phyloP scores from a whole-genome alignment of 2,329 filamentous ascomycete species.

The Aspergillus fischeri region DNA sequence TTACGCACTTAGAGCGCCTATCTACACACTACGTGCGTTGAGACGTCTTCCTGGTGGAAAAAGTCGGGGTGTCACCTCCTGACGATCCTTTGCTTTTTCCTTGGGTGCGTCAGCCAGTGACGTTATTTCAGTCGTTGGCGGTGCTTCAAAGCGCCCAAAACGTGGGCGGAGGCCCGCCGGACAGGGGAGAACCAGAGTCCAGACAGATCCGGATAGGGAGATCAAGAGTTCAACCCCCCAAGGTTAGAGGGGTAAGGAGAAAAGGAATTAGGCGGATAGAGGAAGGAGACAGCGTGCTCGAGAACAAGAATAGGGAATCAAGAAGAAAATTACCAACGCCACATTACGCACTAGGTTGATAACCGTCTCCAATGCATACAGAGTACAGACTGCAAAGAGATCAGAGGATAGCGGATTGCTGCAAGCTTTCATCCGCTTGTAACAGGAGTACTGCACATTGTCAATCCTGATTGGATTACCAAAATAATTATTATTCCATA shows the following conservation, averaged over 20 bases:
- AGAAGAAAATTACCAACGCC: neutral
- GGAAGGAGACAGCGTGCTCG: neutral
- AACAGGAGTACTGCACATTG: neutral
- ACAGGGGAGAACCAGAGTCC: neutral
- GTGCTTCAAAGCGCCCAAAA: slow-evolving; percentile 1
- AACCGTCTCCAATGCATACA: neutral
- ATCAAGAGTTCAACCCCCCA: neutral
- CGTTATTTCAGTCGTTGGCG: slow-evolving; percentile 6
- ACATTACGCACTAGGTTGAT: neutral
- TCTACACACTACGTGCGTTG: neutral
- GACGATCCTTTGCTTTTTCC: slow-evolving; percentile 19
- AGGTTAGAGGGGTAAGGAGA: neutral
- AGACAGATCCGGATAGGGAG: neutral
- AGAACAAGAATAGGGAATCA: neutral
- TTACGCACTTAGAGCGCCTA: neutral
- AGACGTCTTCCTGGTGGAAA: neutral
- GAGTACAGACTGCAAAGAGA: neutral
- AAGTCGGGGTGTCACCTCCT: slow-evolving; percentile 13
- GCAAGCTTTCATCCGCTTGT: neutral
- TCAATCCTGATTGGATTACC: neutral
- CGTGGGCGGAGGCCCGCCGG: neutral
- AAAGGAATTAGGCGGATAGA: neutral
- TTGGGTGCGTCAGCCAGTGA: slow-evolving; percentile 25
- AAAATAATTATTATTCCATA: neutral
- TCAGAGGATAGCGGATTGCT: neutral